These are phyloP conservation scores for Prunus mongolica DNA, from an alignment of 306 rosid species.

Conservation along the genomic window DNA sequence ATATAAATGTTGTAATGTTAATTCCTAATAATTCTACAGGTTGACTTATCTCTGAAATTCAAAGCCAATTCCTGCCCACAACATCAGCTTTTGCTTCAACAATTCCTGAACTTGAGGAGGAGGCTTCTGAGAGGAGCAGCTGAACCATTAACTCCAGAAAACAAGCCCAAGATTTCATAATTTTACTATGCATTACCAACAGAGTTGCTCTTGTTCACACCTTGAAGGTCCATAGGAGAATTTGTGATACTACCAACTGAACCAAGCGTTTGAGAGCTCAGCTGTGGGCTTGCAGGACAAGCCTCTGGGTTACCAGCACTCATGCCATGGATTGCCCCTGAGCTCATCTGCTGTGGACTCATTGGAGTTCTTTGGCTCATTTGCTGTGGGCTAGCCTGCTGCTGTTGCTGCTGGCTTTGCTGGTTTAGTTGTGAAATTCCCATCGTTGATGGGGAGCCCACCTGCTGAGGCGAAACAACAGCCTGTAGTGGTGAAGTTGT, in stretches of 20 bases:
- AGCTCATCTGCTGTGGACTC: constrained; percentile 90
- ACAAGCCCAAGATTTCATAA: not conserved
- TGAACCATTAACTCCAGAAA: not conserved
- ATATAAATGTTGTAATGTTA: not conserved
- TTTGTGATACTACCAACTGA: constrained; percentile 63
- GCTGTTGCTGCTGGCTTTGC: constrained; percentile 42
- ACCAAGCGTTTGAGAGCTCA: constrained; percentile 92
- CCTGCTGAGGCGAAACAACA: constrained; percentile 81
- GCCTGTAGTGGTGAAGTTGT: constrained; percentile 69
- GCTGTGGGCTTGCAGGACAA: constrained; percentile 95
- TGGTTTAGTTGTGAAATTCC: constrained; percentile 73
- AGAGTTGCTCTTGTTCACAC: constrained; percentile 82
- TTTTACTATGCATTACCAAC: constrained; percentile 51
- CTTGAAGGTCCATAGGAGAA: constrained; percentile 96
- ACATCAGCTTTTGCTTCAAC: not conserved
- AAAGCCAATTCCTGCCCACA: not conserved
- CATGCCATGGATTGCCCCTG: constrained; percentile 80
- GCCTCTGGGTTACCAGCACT: constrained; percentile 87
- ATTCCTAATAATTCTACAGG: not conserved
- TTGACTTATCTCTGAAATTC: not conserved
- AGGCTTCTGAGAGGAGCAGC: not conserved
- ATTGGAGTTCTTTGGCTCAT: constrained; percentile 90
- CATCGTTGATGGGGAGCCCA: constrained; percentile 84
- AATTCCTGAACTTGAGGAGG: not conserved
- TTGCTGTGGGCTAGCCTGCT: constrained; percentile 79